These are phyloP conservation scores for Calvatia gigantea DNA, from an alignment of 768 basidiomycete genomes.

Conservation along the genomic window DNA sequence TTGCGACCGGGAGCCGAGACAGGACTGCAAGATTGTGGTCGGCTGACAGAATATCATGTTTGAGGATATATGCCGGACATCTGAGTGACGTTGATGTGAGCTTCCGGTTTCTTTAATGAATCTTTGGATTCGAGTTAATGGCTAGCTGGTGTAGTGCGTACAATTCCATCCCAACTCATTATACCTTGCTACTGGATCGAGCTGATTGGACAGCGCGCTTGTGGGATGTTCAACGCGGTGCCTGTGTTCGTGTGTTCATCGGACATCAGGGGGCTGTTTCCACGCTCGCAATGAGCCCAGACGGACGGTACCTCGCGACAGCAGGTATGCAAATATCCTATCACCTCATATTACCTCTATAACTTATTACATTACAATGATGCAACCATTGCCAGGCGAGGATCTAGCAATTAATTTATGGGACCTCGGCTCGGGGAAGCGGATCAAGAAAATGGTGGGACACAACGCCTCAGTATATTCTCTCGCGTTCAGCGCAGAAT, in stretches of 20 bases:
- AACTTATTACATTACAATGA: background rate
- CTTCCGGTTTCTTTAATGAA: conserved; percentile 16
- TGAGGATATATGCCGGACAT: conserved; percentile 94
- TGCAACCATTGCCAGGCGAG: conserved; percentile 48
- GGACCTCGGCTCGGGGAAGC: conserved; percentile 93
- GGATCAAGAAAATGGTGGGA: conserved; percentile 95
- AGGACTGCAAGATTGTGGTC: conserved; percentile 95
- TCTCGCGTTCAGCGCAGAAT: conserved; percentile 89
- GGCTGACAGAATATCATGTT: conserved; percentile 81
- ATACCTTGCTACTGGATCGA: conserved; percentile 95
- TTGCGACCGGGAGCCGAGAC: conserved; percentile 93
- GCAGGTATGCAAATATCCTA: conserved; percentile 51
- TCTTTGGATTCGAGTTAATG: conserved; percentile 3
- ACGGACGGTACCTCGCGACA: conserved; percentile 90
- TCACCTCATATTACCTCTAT: background rate
- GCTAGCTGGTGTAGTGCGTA: conserved; percentile 59
- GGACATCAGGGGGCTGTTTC: conserved; percentile 91
- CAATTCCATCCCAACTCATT: conserved; percentile 97
- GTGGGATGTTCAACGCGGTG: conserved; percentile 97
- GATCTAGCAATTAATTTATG: conserved; percentile 94
- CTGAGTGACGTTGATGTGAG: conserved; percentile 95
- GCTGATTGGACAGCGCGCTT: conserved; percentile 93
- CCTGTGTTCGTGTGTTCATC: conserved; percentile 91
- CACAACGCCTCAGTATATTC: conserved; percentile 89
- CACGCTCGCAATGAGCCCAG: conserved; percentile 85